Evolutionary conservation across 2,329 filamentous ascomycete genomes (phyloP).

Genomic region (Aspergillus sp.): DNA sequence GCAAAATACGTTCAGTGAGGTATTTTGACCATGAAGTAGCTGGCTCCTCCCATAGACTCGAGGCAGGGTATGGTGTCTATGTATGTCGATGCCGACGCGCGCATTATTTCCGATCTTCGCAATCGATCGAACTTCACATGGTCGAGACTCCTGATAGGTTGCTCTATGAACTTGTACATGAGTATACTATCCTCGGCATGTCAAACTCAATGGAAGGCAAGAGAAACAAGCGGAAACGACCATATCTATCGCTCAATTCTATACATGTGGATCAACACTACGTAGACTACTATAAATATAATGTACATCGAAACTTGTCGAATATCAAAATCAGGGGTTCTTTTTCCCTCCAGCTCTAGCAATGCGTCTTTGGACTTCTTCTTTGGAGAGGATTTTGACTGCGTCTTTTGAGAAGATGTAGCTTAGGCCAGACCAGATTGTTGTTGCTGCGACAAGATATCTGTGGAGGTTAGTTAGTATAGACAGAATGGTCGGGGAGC

Average conservation of each 20-base stretch:
- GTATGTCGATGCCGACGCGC: background rate
- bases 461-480: constrained; percentile 51
- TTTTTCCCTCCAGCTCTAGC: constrained; percentile 35
- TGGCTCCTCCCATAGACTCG: no score
- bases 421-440: constrained; percentile 89
- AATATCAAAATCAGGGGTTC: constrained; percentile 9
- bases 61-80: no score
- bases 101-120: background rate
- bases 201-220: background rate
- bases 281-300: background rate
- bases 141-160: no score
- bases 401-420: constrained; percentile 91
- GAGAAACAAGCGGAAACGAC: background rate
- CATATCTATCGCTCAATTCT: background rate
- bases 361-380: constrained; percentile 45
- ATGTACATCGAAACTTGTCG: background rate
- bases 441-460: constrained; percentile 85
- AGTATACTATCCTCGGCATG: background rate
- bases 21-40: no score
- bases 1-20: no score
- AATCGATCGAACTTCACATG: background rate
- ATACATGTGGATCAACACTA: background rate
- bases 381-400: constrained; percentile 75
- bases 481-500: background rate
- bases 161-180: no score